These are phyloP conservation scores for Zopfia rhizophila DNA, from an alignment of 2,329 filamentous ascomycete species.

Conservation along the genomic window DNA sequence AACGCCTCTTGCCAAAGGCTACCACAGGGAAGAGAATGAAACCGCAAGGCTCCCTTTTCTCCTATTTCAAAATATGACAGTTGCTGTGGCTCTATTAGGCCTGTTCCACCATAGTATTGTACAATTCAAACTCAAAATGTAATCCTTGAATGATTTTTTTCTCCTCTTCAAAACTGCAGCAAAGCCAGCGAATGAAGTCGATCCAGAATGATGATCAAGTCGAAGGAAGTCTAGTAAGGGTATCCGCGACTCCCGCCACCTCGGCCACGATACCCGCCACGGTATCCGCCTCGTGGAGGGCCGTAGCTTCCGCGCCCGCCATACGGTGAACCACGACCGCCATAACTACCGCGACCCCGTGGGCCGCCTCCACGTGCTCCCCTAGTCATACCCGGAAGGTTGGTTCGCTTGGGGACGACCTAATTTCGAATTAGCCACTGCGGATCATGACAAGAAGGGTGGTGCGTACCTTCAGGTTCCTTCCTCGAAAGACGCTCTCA, in stretches of 20 bases:
- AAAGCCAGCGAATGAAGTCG: too few species aligned
- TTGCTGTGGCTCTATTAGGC: background rate
- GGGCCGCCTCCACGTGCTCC: conserved; percentile 69
- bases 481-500: conserved; percentile 93
- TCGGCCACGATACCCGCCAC: conserved; percentile 51
- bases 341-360: conserved; percentile 60
- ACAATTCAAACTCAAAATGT: background rate
- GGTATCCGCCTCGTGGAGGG: conserved; percentile 55
- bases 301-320: conserved; percentile 62
- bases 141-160: background rate
- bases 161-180: background rate
- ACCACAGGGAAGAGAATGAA: too few species aligned
- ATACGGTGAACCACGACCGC: conserved; percentile 64
- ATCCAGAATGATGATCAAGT: too few species aligned
- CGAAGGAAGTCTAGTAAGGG: conserved; percentile 36
- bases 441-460: background rate
- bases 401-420: conserved; percentile 93
- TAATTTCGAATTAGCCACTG: conserved; percentile 46
- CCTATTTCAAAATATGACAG: too few species aligned
- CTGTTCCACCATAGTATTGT: background rate
- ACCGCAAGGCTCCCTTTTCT: too few species aligned
- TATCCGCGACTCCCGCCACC: conserved; percentile 37
- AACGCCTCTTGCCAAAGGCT: too few species aligned
- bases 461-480: conserved; percentile 85
- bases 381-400: conserved; percentile 92